Percentiles rank a stretch among this genome's conserved stretches.
These are phyloP conservation scores for Ustilago xerochloae DNA, from an alignment of 1,284 basidiomycete genomes.

Conservation along the genomic window DNA sequence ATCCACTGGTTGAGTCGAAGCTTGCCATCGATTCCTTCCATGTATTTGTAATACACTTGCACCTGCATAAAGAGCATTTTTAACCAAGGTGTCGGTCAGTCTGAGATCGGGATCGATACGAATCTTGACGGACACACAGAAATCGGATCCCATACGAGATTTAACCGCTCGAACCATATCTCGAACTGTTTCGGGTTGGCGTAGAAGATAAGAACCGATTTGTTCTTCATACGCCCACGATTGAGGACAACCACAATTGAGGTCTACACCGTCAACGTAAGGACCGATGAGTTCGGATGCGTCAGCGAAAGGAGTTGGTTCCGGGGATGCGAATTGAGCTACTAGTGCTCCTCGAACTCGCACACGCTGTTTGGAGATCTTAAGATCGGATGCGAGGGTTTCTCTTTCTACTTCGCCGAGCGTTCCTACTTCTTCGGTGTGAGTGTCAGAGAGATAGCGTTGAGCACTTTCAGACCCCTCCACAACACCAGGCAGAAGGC, in stretches of 20 bases:
- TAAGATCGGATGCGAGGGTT: conserved; percentile 4
- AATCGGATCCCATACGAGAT: conserved; percentile 72
- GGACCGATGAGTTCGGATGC: conserved; percentile 73
- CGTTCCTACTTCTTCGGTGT: background rate
- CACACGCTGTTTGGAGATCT: conserved; percentile 27
- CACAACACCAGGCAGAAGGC: conserved; percentile 63
- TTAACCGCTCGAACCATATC: conserved; percentile 74
- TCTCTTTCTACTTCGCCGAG: conserved; percentile 21
- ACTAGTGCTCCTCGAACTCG: conserved; percentile 71
- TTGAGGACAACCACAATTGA: conserved; percentile 72
- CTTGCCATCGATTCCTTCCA: conserved; percentile 73
- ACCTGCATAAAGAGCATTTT: conserved; percentile 71
- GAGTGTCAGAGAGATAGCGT: background rate
- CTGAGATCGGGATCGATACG: conserved; percentile 72
- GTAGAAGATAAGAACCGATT: conserved; percentile 73
- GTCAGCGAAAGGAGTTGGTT: conserved; percentile 72
- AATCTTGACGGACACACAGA: conserved; percentile 75
- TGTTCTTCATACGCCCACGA: conserved; percentile 70
- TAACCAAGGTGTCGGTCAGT: conserved; percentile 72
- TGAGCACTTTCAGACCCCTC: conserved; percentile 42
- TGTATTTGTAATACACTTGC: conserved; percentile 73
- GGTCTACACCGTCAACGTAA: conserved; percentile 73
- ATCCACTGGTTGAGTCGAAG: conserved; percentile 72
- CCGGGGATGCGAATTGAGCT: conserved; percentile 74
- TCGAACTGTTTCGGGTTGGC: conserved; percentile 73